Conservation (phyloP, 805 yeast genomes). For the Wilhelminamyces savonicus region DNA sequence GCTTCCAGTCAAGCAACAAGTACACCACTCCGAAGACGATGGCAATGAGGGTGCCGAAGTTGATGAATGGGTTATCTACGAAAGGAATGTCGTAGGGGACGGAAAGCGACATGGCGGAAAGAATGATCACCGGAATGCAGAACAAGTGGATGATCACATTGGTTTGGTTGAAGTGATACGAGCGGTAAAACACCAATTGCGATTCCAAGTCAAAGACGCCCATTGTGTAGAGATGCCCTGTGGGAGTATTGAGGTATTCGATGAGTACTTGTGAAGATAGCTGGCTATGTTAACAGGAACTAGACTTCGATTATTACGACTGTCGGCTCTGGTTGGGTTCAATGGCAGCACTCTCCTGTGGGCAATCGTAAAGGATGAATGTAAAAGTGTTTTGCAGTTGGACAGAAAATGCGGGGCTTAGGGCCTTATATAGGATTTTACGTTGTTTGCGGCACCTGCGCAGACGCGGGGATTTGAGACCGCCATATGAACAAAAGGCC, state of each 20-base stretch:
- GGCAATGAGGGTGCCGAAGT: slow-evolving; percentile 43
- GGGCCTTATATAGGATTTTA: too few relatives aligned
- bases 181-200: slow-evolving; percentile 33
- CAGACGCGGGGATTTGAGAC: too few relatives aligned
- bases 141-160: slow-evolving; percentile 74
- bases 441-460: too few relatives aligned
- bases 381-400: too few relatives aligned
- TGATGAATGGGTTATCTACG: slow-evolving; percentile 21
- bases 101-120: slow-evolving; percentile 42
- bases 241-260: not conserved
- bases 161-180: slow-evolving; percentile 31
- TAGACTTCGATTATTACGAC: too few relatives aligned
- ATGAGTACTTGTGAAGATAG: not conserved
- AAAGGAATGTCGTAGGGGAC: slow-evolving; percentile 16
- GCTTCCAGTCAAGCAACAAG: slow-evolving; percentile 42
- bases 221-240: too few relatives aligned
- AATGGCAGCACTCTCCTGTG: too few relatives aligned
- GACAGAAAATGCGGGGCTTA: too few relatives aligned
- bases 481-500: too few relatives aligned
- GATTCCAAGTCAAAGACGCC: slow-evolving; percentile 26
- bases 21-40: slow-evolving; percentile 54
- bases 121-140: slow-evolving; percentile 74
- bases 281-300: not conserved
- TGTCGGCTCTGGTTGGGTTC: too few relatives aligned
- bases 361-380: too few relatives aligned